These are phyloP conservation scores for Chalciporus piperatus DNA, from an alignment of 768 basidiomycete species.

Conservation along the genomic window DNA sequence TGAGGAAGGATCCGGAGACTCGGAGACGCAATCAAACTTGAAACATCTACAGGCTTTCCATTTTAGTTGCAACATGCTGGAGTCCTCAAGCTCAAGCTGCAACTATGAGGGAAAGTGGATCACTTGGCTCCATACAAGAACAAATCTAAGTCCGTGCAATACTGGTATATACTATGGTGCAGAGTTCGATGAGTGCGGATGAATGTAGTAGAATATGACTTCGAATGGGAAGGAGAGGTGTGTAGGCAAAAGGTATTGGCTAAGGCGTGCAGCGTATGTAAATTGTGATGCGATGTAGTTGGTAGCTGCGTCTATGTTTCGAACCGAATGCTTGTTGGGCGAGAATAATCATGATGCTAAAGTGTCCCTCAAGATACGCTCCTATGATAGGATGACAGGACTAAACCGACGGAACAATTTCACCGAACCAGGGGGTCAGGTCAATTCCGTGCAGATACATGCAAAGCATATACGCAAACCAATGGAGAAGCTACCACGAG, in stretches of 20 bases:
- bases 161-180: not conserved
- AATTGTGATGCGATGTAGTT: conserved; percentile 12
- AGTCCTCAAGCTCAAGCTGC: not conserved
- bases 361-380: not conserved
- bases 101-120: not conserved
- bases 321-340: conserved; percentile 5
- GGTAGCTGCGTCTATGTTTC: conserved; percentile 9
- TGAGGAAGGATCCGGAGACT: too few species aligned
- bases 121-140: not conserved
- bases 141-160: not conserved
- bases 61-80: not conserved
- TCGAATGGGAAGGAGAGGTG: too few species aligned
- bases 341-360: conserved; percentile 5
- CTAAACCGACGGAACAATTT: not conserved
- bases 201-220: not conserved
- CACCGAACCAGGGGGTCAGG: not conserved
- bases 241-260: not conserved
- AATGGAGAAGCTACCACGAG: conserved; percentile 17
- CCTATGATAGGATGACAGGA: not conserved
- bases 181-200: not conserved
- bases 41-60: not conserved
- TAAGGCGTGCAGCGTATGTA: not conserved
- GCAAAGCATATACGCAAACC: conserved; percentile 15
- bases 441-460: conserved; percentile 7
- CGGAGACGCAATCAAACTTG: not conserved